phyloP scores from a whole-genome alignment of 2,329 filamentous ascomycete species.

The Neofusicoccum parvum region DNA sequence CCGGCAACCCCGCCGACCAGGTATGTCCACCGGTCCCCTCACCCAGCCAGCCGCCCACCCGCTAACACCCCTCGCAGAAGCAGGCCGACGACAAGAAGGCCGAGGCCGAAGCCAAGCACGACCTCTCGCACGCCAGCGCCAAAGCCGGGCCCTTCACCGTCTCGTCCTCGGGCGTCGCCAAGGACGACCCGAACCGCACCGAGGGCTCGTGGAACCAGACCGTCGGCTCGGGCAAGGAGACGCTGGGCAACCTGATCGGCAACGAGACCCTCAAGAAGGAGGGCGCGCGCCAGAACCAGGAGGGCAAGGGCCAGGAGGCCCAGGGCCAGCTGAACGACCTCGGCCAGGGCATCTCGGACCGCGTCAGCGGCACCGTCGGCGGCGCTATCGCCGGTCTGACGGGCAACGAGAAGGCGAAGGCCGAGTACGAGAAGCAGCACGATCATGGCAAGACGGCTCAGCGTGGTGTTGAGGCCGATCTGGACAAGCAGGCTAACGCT shows the following conservation, averaged over 20 bases:
- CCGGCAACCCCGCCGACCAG: constrained; percentile 71
- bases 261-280: constrained; percentile 72
- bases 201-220: constrained; percentile 85
- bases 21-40: constrained; percentile 34
- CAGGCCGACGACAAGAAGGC: constrained; percentile 67
- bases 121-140: constrained; percentile 72
- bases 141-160: constrained; percentile 75
- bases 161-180: constrained; percentile 69
- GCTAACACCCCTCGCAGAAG: constrained; percentile 42
- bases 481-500: constrained; percentile 68
- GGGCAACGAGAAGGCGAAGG: constrained; percentile 68
- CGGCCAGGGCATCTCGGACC: constrained; percentile 60
- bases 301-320: constrained; percentile 80
- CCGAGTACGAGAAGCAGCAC: constrained; percentile 68
- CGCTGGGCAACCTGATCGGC: constrained; percentile 73
- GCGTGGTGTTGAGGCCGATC: constrained; percentile 78
- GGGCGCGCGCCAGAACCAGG: constrained; percentile 76
- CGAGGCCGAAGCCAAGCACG: constrained; percentile 67
- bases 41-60: not conserved
- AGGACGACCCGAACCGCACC: constrained; percentile 72
- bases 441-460: constrained; percentile 83
- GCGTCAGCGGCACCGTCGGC: constrained; percentile 70
- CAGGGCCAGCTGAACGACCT: constrained; percentile 78
- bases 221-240: constrained; percentile 81
- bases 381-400: constrained; percentile 70